A percentile compares a stretch with the other conserved stretches of the same genome.
Evolutionary conservation across 208 protist species (phyloP).

Genomic region (Crithidia acanthocephali): DNA sequence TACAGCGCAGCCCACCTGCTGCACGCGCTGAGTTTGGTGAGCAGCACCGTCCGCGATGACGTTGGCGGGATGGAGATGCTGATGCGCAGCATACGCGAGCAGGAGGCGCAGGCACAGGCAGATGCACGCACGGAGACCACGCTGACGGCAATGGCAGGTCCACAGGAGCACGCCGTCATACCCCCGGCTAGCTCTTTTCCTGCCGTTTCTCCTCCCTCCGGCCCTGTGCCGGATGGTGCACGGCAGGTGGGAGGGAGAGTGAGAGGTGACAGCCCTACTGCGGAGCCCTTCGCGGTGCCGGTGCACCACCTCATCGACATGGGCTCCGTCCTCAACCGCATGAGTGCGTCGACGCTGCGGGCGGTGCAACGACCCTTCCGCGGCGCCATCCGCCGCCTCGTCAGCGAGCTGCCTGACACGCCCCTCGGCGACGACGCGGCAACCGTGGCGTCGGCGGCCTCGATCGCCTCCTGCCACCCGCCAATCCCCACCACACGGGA

Average conservation of each 20-base stretch:
- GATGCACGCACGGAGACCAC: not conserved
- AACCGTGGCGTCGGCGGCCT: not conserved
- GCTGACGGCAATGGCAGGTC: not conserved
- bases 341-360: slow-evolving; percentile 43
- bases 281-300: slow-evolving; percentile 40
- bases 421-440: slow-evolving; percentile 1
- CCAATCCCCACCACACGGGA: slow-evolving; percentile 42
- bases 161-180: not conserved
- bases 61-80: slow-evolving; percentile 59
- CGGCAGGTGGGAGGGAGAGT: not conserved
- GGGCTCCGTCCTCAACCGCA: slow-evolving; percentile 51
- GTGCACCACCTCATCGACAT: slow-evolving; percentile 71
- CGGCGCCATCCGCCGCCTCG: slow-evolving; percentile 37
- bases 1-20: slow-evolving; percentile 55
- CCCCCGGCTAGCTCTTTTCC: too few species aligned
- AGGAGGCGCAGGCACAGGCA: slow-evolving; percentile 18
- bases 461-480: slow-evolving; percentile 29
- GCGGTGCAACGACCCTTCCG: slow-evolving; percentile 45
- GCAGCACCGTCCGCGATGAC: slow-evolving; percentile 65
- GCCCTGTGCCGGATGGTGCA: too few species aligned
- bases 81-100: slow-evolving; percentile 32
- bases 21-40: slow-evolving; percentile 75
- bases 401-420: slow-evolving; percentile 20
- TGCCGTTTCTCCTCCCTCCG: not conserved
- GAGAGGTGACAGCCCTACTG: not conserved